Evolutionary conservation across 176 grass and related monocot genomes (phyloP), one percentile per base, ranked within the genome.

Genomic region (Pontederia crassipes): DNA sequence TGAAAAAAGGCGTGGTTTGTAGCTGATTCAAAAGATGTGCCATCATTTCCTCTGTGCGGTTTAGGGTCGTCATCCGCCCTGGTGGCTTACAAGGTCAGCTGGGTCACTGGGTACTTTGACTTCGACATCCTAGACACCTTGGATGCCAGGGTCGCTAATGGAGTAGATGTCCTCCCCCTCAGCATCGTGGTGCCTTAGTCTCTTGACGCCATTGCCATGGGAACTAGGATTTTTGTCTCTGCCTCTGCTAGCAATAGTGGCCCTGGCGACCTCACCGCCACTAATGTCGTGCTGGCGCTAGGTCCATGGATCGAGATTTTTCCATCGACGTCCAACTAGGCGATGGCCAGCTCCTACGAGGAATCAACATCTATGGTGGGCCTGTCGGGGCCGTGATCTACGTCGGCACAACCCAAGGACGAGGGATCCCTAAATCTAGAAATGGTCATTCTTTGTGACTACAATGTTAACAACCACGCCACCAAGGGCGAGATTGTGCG

Each of bases 121-220:
- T 95, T 85, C 6, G 89, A 95, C 70, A 95, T 95, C 76, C 85
- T 95, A 53, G 89, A 81, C 4, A 85, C 89, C 1, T 95, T 95
- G 58, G 89, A 89, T 8, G 82, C 89, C 27, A 85, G 79, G 11
- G 85, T 85, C 51, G 67, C 81, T 1, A 85, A 95, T 1, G 89
- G 85, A 16, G 85, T 85, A 12, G 78, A 89, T 32, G 85, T 89
- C 9, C 59, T 95, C 3, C 89, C 89, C 2, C 89, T 95, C 57
- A 82, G 81, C 66, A 85, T 95, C 53, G 85, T 85, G 9, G 85
- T 95, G 40, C 89, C 89, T 3, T 95, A 85, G 58, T 89, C 85
- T 58, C 85, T 95, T 8, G 89, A 95, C 46, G 85, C 89, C 50
- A 95, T 95, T n/a, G 89, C 89, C 0, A 80, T 89, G 8, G 89